A percentile compares a stretch with the other conserved stretches of the same genome.
phyloP scores from a whole-genome alignment of 768 basidiomycete genomes.

The Candolleomyces eurysporus region DNA sequence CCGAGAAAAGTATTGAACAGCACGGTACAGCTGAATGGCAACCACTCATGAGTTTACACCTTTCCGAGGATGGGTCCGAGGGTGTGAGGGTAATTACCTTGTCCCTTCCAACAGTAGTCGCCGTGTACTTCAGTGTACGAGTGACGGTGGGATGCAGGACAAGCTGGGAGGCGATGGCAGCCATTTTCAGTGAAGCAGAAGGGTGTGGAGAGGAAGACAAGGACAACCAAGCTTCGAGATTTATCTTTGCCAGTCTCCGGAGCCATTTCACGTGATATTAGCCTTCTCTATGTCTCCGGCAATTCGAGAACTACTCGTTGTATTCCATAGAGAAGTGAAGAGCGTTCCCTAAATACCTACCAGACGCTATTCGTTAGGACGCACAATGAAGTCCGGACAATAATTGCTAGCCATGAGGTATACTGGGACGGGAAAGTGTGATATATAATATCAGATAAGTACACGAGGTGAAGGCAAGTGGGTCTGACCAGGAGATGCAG shows the following conservation, averaged over 20 bases:
- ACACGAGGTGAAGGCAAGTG: too few species aligned
- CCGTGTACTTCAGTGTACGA: slow-evolving; percentile 70
- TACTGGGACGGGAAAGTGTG: too few species aligned
- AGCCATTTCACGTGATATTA: neutral
- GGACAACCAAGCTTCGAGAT: slow-evolving; percentile 2
- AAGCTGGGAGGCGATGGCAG: slow-evolving; percentile 64
- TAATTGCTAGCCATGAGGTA: too few species aligned
- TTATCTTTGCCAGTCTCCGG: slow-evolving; percentile 9
- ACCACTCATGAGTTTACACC: neutral
- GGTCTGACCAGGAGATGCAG: too few species aligned
- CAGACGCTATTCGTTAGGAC: too few species aligned
- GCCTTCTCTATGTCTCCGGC: too few species aligned
- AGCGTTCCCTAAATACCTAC: too few species aligned
- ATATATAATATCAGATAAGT: too few species aligned
- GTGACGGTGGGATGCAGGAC: slow-evolving; percentile 84
- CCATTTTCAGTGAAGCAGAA: slow-evolving; percentile 29
- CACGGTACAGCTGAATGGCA: slow-evolving; percentile 70
- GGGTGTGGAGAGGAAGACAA: slow-evolving; percentile 3
- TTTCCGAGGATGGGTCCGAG: neutral
- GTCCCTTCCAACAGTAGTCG: slow-evolving; percentile 85
- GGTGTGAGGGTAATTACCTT: slow-evolving; percentile 52
- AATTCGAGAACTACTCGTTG: too few species aligned
- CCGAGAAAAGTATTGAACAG: slow-evolving; percentile 87
- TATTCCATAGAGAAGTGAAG: too few species aligned
- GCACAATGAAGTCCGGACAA: too few species aligned